Conservation (phyloP, 2,329 filamentous ascomycete species). For the Aspergillus ochraceoroseus region DNA sequence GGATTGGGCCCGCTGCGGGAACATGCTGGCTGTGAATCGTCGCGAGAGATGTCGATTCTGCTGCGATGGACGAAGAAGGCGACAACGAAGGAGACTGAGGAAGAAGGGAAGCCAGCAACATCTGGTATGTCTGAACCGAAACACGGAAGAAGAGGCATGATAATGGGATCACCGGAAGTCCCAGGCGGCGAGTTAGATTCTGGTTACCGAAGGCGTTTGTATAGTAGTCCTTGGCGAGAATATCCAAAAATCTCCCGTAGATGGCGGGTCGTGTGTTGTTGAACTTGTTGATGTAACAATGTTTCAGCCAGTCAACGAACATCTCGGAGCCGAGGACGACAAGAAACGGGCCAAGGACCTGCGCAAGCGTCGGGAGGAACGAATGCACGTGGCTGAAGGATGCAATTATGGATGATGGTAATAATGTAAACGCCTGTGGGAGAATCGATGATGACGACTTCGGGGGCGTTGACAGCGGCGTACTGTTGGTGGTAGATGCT, state of each 20-base stretch:
- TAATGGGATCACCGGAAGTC: slow-evolving; percentile 83
- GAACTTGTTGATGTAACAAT: slow-evolving; percentile 97
- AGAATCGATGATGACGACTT: slow-evolving; percentile 63
- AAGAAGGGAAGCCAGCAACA: slow-evolving; percentile 88
- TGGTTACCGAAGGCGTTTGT: slow-evolving; percentile 90
- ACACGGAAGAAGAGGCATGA: slow-evolving; percentile 93
- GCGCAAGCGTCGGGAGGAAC: slow-evolving; percentile 52
- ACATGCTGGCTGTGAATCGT: slow-evolving; percentile 47
- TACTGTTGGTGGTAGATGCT: slow-evolving; percentile 41
- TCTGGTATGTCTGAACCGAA: slow-evolving; percentile 92
- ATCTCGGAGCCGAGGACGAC: slow-evolving; percentile 95
- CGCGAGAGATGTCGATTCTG: slow-evolving; percentile 38
- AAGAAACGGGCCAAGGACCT: slow-evolving; percentile 87
- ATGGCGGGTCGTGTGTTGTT: slow-evolving; percentile 92
- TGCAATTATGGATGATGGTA: slow-evolving; percentile 52
- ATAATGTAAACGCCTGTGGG: slow-evolving; percentile 81
- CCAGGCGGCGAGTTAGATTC: slow-evolving; percentile 81
- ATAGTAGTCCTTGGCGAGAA: slow-evolving; percentile 96
- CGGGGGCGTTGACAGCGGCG: slow-evolving; percentile 56
- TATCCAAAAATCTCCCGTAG: slow-evolving; percentile 84
- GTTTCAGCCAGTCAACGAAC: slow-evolving; percentile 94
- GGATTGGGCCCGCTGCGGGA: slow-evolving; percentile 56
- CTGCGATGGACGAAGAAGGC: slow-evolving; percentile 43
- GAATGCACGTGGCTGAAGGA: slow-evolving; percentile 43
- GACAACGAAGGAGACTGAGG: slow-evolving; percentile 63